Evolutionary conservation across 1,284 basidiomycete genomes (phyloP), one percentile per base, ranked within the genome.

Genomic region (Leccinum pachyderme): DNA sequence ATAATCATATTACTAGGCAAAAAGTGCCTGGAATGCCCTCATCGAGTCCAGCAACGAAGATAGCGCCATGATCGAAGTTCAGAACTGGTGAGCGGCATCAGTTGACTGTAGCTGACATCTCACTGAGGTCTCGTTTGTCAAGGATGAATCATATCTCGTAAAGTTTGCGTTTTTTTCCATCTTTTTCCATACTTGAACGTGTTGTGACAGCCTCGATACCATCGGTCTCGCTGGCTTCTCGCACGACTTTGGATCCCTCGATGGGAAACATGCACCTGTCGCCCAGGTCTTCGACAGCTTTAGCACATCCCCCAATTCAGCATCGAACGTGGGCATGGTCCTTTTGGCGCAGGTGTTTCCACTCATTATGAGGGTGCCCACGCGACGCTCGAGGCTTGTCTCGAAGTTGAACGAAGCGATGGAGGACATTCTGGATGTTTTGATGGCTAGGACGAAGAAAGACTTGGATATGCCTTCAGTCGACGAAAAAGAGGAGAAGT

Each of bases 141-240:
- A 62, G 62, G 64, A 67, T 70, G 68, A 68, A 53, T 47, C 60
- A 53, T 22, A 54, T 68, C 22, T 68, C 65, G 66, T 69, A 47
- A 13, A 62, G 18, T 18, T 18, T 18, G 18, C 18, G 18, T 18
- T 58, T 27, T 9, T 29, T 45, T 18, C 1, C 12, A 4, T 24
- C 4, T 18, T 1, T 32, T 45, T 2, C 59, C 24, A 11, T 2
- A 35, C 5, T 28, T 12, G 41, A 18, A 18, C 18, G 18, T 1
- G 18, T 18, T 18, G 18, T 18, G 18, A 18, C 18, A 82, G 81
- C 8, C 73, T 84, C 5, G 81, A 86, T 64, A 78, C 75, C 2
- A 76, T 83, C 48, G 82, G 82, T 7, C 81, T 84, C 39, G 79
- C 81, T 2, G 81, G 82, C 1, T 84, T 85, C 59, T 78, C 78